Evolutionary conservation across 257 asterid genomes (phyloP).

Genomic region (Eucommia ulmoides): DNA sequence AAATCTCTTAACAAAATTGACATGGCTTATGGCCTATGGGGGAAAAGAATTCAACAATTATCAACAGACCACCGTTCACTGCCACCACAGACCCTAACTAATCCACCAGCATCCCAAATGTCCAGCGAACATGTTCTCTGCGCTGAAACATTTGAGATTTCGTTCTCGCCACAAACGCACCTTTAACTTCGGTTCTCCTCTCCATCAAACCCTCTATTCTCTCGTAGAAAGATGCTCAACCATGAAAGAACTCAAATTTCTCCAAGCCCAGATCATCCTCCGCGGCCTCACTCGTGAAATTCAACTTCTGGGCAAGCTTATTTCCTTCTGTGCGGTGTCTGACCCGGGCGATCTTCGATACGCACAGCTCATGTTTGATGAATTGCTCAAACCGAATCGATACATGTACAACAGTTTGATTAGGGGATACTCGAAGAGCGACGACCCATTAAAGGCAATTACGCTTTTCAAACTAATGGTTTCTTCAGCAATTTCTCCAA

Average conservation of each 20-base stretch:
- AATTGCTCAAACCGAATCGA: not conserved
- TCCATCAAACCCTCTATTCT: conserved; percentile 9
- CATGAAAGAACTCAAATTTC: not conserved
- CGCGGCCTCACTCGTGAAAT: not conserved
- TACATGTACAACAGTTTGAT: not conserved
- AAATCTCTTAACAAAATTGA: too few species aligned
- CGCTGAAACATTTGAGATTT: too few species aligned
- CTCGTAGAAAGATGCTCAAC: conserved; percentile 12
- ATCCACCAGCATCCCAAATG: too few species aligned
- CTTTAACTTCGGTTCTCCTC: conserved; percentile 7
- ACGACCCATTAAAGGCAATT: not conserved
- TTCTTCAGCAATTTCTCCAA: not conserved
- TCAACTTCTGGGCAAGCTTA: not conserved
- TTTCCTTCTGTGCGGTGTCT: not conserved
- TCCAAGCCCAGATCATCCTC: not conserved
- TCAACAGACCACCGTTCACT: too few species aligned
- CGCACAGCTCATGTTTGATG: not conserved
- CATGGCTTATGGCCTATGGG: too few species aligned
- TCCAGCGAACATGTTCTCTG: too few species aligned
- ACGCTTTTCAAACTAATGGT: not conserved
- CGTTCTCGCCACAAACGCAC: too few species aligned
- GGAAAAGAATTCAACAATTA: too few species aligned
- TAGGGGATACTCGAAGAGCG: not conserved
- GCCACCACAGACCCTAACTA: too few species aligned
- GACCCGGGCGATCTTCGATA: not conserved